Evolutionary conservation across 2,329 filamentous ascomycete genomes (phyloP), one percentile per base, ranked within the genome.

Genomic region (Teratosphaeria viscida): DNA sequence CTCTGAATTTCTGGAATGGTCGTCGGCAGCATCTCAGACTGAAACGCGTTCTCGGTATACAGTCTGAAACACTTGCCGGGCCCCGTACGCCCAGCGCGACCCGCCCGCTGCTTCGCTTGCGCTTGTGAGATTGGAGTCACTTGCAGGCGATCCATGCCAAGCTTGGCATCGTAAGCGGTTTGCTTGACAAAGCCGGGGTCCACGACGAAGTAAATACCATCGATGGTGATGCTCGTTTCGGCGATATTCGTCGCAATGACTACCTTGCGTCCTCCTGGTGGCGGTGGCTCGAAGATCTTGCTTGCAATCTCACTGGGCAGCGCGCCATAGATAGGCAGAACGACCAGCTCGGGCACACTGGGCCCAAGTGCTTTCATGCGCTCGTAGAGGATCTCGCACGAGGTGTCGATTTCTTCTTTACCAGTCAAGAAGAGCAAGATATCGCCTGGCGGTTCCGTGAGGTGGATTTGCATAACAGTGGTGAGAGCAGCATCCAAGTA

Each of bases 191-290:
- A 99, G 1, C 94, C 94, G 2, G 94, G 92, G 68, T 99, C 94
- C 16, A 99, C 86, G 19, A 99, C 95, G 70, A 95, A 97, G 77
- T 92, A 96, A 65, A 99, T 96, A 55, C 92, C 89, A 71, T 99
- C 94, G 64, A 99, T 97, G 0, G 94, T 99, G 70, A 99, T 94
- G 58, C 90, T 96, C 0, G 94, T 99, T 72, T 99, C 94, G 0
- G 94, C 94, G 69, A 99, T 99, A 68, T 99, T 99, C 39, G 94
- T 99, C 2, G 94, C 94, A 71, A 99, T 95, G 61, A 99, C 90
- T 1, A 97, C 91, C 74, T 99, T 99, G 59, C 94, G 83, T 58
- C 84, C 85, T 16, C 92, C 92, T 0, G 86, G 81, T 0, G 92
- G 90, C 0, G 94, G 89, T 2, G 92, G 92, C 34, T 99, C 94